phyloP scores from a whole-genome alignment of 1,284 basidiomycete genomes.

The Marasmius fiardii region DNA sequence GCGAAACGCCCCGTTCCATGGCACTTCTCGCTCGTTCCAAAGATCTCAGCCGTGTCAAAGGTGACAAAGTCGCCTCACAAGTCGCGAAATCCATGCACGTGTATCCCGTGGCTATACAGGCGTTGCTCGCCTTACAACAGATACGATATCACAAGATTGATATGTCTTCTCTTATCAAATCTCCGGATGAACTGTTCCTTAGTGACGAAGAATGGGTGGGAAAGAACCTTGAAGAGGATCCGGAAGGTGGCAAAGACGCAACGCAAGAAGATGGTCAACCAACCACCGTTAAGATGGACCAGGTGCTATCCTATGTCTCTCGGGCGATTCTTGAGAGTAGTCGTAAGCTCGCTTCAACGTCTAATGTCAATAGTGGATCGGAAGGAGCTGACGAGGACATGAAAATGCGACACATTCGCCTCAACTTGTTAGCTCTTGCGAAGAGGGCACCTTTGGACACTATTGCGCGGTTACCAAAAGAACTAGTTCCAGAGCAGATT shows the following conservation, averaged over 20 bases:
- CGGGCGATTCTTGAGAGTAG: not conserved
- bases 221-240: conserved; percentile 35
- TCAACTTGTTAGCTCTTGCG: conserved; percentile 69
- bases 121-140: conserved; percentile 39
- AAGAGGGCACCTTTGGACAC: conserved; percentile 71
- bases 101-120: conserved; percentile 36
- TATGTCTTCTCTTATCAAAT: conserved; percentile 59
- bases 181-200: conserved; percentile 59
- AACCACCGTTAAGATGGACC: conserved; percentile 31
- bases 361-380: conserved; percentile 1
- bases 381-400: conserved; percentile 39
- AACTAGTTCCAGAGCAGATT: conserved; percentile 64
- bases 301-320: not conserved
- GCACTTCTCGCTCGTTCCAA: not conserved
- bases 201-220: conserved; percentile 63
- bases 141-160: conserved; percentile 54
- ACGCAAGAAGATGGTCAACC: conserved; percentile 24
- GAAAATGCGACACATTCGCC: conserved; percentile 48
- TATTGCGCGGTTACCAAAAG: conserved; percentile 60
- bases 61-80: conserved; percentile 23
- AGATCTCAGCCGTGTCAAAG: not conserved
- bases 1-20: conserved; percentile 33
- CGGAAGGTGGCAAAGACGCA: conserved; percentile 18
- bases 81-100: conserved; percentile 40
- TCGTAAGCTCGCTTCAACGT: not conserved